Evolutionary conservation across 495 filamentous ascomycete species (phyloP).

Genomic region (Hypoxylon cercidicola): DNA sequence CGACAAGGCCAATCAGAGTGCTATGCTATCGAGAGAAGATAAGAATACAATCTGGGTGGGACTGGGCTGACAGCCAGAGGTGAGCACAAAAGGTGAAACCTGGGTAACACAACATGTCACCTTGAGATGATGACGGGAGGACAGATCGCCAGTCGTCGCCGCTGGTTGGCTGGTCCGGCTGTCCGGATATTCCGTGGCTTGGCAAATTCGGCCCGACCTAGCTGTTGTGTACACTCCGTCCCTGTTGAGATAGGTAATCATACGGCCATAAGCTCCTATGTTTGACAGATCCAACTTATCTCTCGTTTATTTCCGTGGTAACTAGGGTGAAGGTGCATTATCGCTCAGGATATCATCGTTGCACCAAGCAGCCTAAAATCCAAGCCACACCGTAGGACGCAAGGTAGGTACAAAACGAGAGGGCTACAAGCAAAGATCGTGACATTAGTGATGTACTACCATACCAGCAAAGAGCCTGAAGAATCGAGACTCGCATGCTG

Average conservation of each 20-base stretch:
- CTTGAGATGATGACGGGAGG: too few relatives aligned
- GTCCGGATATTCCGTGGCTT: constrained; percentile 19
- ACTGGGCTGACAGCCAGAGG: background rate
- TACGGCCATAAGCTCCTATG: background rate
- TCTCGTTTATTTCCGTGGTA: too few relatives aligned
- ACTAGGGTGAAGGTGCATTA: too few relatives aligned
- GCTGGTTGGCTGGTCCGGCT: constrained; percentile 4
- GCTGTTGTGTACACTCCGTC: background rate
- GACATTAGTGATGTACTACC: background rate
- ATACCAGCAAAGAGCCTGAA: background rate
- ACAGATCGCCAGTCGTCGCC: background rate
- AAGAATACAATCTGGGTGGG: background rate
- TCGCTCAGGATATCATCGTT: too few relatives aligned
- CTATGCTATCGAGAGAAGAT: background rate
- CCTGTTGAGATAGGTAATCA: background rate
- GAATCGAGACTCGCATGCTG: constrained; percentile 27
- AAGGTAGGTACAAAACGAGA: background rate
- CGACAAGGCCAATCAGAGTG: constrained; percentile 4
- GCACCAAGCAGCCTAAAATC: too few relatives aligned
- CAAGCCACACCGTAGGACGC: background rate
- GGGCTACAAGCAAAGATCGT: background rate
- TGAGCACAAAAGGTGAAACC: background rate
- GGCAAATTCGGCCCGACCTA: constrained; percentile 39
- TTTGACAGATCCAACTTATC: too few relatives aligned
- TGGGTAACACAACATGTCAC: too few relatives aligned